These are phyloP conservation scores for Pilasporangium apinafurcum DNA, from an alignment of 352 stramenopile species.

Conservation along the genomic window DNA sequence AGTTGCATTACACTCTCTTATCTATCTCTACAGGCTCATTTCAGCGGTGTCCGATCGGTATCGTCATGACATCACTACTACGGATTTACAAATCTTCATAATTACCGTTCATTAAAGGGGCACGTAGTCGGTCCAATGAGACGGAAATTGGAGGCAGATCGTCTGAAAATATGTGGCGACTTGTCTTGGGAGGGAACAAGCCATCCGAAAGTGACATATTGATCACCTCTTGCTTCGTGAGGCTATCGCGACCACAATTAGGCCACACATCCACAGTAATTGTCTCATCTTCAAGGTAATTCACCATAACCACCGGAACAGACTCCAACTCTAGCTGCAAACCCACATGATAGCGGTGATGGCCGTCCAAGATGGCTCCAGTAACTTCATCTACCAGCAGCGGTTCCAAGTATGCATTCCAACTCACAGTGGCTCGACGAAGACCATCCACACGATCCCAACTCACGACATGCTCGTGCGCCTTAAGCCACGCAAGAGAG, in stretches of 20 bases:
- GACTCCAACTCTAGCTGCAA: constrained; percentile 55
- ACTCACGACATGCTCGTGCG: constrained; percentile 82
- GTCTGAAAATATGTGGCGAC: constrained; percentile 80
- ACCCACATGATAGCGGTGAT: constrained; percentile 80
- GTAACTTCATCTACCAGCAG: constrained; percentile 68
- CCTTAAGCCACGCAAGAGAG: constrained; percentile 67
- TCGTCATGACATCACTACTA: too few relatives aligned
- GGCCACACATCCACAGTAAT: constrained; percentile 86
- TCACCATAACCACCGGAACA: constrained; percentile 74
- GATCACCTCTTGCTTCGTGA: constrained; percentile 82
- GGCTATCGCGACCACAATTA: constrained; percentile 69
- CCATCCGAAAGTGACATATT: constrained; percentile 77
- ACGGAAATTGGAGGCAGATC: constrained; percentile 81
- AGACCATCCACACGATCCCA: constrained; percentile 81
- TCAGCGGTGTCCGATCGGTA: too few relatives aligned
- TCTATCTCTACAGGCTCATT: too few relatives aligned
- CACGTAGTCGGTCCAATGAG: constrained; percentile 48
- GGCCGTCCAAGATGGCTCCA: constrained; percentile 76
- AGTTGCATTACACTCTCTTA: too few relatives aligned
- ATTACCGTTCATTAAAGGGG: constrained; percentile 26
- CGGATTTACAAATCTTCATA: constrained; percentile 20
- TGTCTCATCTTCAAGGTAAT: constrained; percentile 77
- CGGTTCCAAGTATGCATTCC: constrained; percentile 81
- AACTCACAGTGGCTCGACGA: constrained; percentile 63
- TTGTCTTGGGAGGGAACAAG: constrained; percentile 84